Evolutionary conservation across 768 basidiomycete genomes (phyloP).

Genomic region (Tephrocybe sp.): DNA sequence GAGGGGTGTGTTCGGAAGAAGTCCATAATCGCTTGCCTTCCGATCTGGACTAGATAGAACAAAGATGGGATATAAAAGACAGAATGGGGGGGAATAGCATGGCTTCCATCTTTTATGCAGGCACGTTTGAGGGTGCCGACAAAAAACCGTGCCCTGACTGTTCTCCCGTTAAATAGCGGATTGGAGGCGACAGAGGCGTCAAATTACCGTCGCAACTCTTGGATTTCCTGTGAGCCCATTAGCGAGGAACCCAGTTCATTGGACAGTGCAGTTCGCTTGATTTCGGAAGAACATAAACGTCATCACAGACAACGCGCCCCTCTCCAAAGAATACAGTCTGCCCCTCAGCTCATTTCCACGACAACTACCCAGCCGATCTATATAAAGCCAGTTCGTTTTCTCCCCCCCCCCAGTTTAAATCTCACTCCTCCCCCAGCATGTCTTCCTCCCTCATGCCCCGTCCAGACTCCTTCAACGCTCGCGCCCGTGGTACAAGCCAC

Average conservation of each 20-base stretch:
- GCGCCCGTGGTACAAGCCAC: constrained; percentile 75
- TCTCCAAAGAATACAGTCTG: constrained; percentile 46
- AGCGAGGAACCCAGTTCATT: constrained; percentile 46
- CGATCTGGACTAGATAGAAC: constrained; percentile 24
- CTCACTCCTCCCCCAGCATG: constrained; percentile 37
- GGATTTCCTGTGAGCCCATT: constrained; percentile 44
- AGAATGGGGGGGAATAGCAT: constrained; percentile 27
- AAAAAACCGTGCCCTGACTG: constrained; percentile 15
- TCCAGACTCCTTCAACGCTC: constrained; percentile 66
- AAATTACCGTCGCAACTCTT: constrained; percentile 27
- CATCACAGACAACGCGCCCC: constrained; percentile 57
- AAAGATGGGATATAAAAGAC: constrained; percentile 37
- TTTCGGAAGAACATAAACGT: constrained; percentile 42
- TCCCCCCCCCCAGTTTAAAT: constrained; percentile 14
- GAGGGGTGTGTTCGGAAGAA: constrained; percentile 17
- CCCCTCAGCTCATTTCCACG: constrained; percentile 64
- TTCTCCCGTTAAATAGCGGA: constrained; percentile 22
- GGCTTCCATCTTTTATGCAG: constrained; percentile 32
- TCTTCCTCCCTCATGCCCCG: constrained; percentile 60
- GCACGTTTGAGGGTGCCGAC: constrained; percentile 41
- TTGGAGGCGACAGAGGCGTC: background rate
- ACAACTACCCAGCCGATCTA: constrained; percentile 38
- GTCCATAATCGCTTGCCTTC: constrained; percentile 12
- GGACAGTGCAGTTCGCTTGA: constrained; percentile 24
- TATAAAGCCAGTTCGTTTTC: constrained; percentile 33